Conservation (phyloP, 2,329 filamentous ascomycete species). For the Aspergillus aculeatinus region DNA sequence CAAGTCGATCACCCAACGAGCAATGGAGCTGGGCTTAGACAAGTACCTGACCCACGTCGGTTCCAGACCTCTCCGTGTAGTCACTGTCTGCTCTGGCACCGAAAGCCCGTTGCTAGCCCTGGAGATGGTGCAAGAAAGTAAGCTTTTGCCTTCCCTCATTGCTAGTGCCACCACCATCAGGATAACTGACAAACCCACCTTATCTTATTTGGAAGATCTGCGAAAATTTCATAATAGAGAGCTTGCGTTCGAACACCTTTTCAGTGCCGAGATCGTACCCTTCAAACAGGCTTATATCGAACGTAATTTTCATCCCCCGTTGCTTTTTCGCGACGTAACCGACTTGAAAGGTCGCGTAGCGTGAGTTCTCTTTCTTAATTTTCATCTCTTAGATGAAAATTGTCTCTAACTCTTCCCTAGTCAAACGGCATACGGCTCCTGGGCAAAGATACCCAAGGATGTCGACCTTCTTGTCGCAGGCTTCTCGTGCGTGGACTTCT, state of each 20-base stretch:
- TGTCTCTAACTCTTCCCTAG: constrained; percentile 23
- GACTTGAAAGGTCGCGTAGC: constrained; percentile 53
- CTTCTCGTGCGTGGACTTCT: constrained; percentile 75
- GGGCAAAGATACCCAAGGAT: constrained; percentile 54
- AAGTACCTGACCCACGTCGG: constrained; percentile 42
- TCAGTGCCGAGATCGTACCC: constrained; percentile 63
- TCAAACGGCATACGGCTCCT: constrained; percentile 66
- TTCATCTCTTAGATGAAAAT: constrained; percentile 1
- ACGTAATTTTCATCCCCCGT: constrained; percentile 54
- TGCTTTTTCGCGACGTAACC: constrained; percentile 60
- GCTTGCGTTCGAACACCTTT: constrained; percentile 55
- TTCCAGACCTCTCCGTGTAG: constrained; percentile 54
- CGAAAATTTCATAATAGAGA: constrained; percentile 31
- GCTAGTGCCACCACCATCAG: not conserved
- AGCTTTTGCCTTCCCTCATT: constrained; percentile 7
- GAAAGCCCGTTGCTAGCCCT: constrained; percentile 71
- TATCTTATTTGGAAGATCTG: constrained; percentile 26
- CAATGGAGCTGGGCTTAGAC: constrained; percentile 37
- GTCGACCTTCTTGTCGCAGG: constrained; percentile 69
- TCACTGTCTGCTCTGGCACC: constrained; percentile 76
- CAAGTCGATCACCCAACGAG: constrained; percentile 25
- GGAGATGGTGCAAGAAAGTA: constrained; percentile 54
- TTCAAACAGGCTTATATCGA: constrained; percentile 66
- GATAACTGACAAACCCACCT: not conserved
- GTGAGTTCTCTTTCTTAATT: constrained; percentile 40